Percentiles rank a stretch among this genome's conserved stretches.
Evolutionary conservation across 192 early-diverging fungal species (phyloP).

Genomic region (Radiomyces spectabilis): DNA sequence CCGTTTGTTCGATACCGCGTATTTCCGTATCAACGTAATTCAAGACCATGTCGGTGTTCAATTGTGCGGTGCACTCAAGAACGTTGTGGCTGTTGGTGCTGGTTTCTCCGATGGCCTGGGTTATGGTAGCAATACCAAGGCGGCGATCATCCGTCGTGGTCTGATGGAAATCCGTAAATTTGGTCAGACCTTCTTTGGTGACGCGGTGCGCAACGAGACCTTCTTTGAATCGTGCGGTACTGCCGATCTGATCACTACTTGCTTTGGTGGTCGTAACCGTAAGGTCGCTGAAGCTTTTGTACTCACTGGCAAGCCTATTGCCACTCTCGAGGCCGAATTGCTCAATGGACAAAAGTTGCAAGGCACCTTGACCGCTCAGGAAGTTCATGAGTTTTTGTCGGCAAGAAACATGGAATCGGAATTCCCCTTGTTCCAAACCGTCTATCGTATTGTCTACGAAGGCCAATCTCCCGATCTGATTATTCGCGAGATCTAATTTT

Average conservation of each 20-base stretch:
- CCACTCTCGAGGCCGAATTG: slow-evolving; percentile 82
- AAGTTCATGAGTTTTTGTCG: slow-evolving; percentile 74
- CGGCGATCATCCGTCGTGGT: slow-evolving; percentile 93
- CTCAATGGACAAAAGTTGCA: slow-evolving; percentile 97
- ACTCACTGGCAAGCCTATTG: slow-evolving; percentile 83
- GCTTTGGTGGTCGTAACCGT: slow-evolving; percentile 95
- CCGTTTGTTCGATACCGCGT: slow-evolving; percentile 77
- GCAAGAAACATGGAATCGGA: slow-evolving; percentile 31
- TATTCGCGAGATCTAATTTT: slow-evolving; percentile 25
- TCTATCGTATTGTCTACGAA: slow-evolving; percentile 88
- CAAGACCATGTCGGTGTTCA: slow-evolving; percentile 90
- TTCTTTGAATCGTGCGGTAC: slow-evolving; percentile 97
- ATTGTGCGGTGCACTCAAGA: slow-evolving; percentile 97
- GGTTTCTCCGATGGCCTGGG: slow-evolving; percentile 93
- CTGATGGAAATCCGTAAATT: slow-evolving; percentile 94
- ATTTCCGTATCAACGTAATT: slow-evolving; percentile 83
- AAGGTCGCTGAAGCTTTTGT: slow-evolving; percentile 88
- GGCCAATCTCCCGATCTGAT: slow-evolving; percentile 14
- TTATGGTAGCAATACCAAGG: slow-evolving; percentile 93
- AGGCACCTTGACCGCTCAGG: slow-evolving; percentile 83
- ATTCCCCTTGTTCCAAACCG: slow-evolving; percentile 79
- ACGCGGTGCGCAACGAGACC: slow-evolving; percentile 83
- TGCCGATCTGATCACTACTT: slow-evolving; percentile 94
- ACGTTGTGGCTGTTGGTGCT: slow-evolving; percentile 95
- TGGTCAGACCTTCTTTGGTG: slow-evolving; percentile 71